A percentile compares a stretch with the other conserved stretches of the same genome.
phyloP scores from a whole-genome alignment of 2,329 filamentous ascomycete genomes.

The Fusarium sp. region DNA sequence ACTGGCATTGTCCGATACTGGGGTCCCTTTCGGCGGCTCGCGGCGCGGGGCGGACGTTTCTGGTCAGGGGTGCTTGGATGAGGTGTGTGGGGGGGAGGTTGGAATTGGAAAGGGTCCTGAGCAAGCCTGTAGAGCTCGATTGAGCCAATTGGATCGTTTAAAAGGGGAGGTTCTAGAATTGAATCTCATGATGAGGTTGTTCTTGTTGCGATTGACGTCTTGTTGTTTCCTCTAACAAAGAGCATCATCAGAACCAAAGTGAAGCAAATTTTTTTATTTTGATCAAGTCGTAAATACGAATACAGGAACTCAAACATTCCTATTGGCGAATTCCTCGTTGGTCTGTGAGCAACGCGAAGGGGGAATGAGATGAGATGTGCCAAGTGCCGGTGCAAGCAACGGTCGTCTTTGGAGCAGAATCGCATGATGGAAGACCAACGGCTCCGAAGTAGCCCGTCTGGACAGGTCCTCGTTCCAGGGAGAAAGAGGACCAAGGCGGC shows the following conservation, averaged over 20 bases:
- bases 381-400: constrained; percentile 32
- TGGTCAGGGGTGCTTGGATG: constrained; percentile 25
- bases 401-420: constrained; percentile 38
- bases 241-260: not conserved
- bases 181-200: constrained; percentile 30
- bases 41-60: constrained; percentile 31
- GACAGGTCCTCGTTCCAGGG: not conserved
- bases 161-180: constrained; percentile 3
- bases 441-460: constrained; percentile 35
- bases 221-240: not conserved
- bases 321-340: constrained; percentile 19
- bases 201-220: constrained; percentile 6
- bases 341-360: constrained; percentile 3
- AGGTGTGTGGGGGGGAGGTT: constrained; percentile 11
- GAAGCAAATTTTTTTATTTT: not conserved
- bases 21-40: constrained; percentile 34
- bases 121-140: constrained; percentile 3
- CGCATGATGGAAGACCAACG: constrained; percentile 36
- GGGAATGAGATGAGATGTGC: constrained; percentile 16
- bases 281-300: constrained; percentile 17
- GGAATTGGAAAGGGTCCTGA: constrained; percentile 12
- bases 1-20: constrained; percentile 32
- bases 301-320: constrained; percentile 8
- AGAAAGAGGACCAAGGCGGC: not conserved
- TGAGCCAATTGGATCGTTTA: constrained; percentile 29